A percentile compares a stretch with the other conserved stretches of the same genome.
Conservation (phyloP, 495 filamentous ascomycete genomes). For the Aspergillus taichungensis region DNA sequence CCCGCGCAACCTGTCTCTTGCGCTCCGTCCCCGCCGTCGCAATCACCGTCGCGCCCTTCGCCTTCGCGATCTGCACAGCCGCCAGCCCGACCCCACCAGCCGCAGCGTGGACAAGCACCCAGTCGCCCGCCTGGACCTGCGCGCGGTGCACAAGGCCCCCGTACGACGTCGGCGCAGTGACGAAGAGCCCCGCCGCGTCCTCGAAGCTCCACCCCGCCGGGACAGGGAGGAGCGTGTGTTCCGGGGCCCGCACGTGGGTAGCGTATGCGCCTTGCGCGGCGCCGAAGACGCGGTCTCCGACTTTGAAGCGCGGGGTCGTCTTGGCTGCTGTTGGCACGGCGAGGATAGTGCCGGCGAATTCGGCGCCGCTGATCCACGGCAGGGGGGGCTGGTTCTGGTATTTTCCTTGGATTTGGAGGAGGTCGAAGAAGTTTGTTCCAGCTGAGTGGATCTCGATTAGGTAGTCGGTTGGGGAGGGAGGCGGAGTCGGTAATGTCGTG, state of each 20-base stretch:
- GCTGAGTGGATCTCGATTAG: conserved; percentile 81
- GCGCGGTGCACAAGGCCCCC: conserved; percentile 74
- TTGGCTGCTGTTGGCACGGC: conserved; percentile 46
- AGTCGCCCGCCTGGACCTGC: conserved; percentile 67
- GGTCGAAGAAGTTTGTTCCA: conserved; percentile 93
- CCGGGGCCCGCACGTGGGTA: conserved; percentile 57
- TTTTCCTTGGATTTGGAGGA: conserved; percentile 78
- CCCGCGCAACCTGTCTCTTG: conserved; percentile 69
- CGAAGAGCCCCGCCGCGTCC: conserved; percentile 81
- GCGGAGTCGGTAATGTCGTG: conserved; percentile 61
- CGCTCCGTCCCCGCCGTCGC: conserved; percentile 72
- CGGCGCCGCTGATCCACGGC: conserved; percentile 80
- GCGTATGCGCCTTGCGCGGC: conserved; percentile 82
- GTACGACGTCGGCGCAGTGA: conserved; percentile 87
- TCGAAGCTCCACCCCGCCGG: conserved; percentile 74
- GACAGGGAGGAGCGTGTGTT: conserved; percentile 60
- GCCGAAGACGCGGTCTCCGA: conserved; percentile 80
- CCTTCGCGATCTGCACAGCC: conserved; percentile 90
- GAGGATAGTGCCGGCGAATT: conserved; percentile 75
- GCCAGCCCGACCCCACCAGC: conserved; percentile 88
- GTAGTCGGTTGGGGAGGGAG: conserved; percentile 63
- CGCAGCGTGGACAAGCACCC: conserved; percentile 84
- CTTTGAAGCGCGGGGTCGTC: conserved; percentile 47
- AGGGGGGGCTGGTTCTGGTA: conserved; percentile 62
- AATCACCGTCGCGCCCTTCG: conserved; percentile 79